Percentiles rank a stretch among this genome's conserved stretches.
Conservation (phyloP, 169 alveolate genomes). For the Condylostoma magnum region DNA sequence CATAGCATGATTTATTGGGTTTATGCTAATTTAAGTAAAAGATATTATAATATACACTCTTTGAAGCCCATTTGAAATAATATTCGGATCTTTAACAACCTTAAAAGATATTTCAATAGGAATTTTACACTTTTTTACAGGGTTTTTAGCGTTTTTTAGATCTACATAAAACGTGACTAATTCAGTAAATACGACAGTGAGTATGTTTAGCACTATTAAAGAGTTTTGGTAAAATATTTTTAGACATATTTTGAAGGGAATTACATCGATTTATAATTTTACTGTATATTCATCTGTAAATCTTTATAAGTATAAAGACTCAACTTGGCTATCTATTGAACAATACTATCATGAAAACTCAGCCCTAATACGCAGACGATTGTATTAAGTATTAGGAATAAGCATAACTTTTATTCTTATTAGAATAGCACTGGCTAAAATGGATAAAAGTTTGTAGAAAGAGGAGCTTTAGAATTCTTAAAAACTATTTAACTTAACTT, state of each 20-base stretch:
- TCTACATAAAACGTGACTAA: too few species aligned
- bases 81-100: neutral
- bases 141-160: too few species aligned
- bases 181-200: neutral
- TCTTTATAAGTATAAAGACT: slow-evolving; percentile 22
- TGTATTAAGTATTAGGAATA: too few species aligned
- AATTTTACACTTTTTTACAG: neutral
- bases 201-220: neutral
- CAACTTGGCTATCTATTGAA: neutral
- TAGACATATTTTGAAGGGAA: slow-evolving; percentile 12
- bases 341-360: neutral
- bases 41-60: neutral
- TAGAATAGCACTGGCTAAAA: too few species aligned
- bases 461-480: too few species aligned
- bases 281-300: slow-evolving; percentile 7
- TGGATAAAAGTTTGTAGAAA: too few species aligned
- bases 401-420: too few species aligned
- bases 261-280: slow-evolving; percentile 14
- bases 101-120: neutral
- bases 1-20: neutral
- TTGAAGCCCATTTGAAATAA: neutral
- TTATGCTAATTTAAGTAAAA: neutral
- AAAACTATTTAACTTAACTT: too few species aligned
- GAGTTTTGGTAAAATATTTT: slow-evolving; percentile 14
- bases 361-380: neutral